A percentile compares a stretch with the other conserved stretches of the same genome.
phyloP scores from a whole-genome alignment of 129 eudicot genomes.

The Tanacetum coccineum region DNA sequence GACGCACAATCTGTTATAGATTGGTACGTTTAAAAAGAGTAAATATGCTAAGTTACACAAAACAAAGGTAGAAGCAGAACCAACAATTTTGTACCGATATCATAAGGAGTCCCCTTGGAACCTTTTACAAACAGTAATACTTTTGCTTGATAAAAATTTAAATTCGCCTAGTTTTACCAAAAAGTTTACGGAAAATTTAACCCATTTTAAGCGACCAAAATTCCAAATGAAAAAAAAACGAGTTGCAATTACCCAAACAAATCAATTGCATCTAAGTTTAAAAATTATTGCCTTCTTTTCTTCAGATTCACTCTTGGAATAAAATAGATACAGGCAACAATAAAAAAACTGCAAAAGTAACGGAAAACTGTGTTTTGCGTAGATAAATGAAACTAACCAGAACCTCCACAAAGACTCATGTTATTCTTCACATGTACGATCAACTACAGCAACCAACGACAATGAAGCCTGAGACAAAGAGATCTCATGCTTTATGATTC shows the following conservation, averaged over 20 bases:
- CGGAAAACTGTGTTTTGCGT: background rate
- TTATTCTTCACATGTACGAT: conserved; percentile 23
- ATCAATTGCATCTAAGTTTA: conserved; percentile 2
- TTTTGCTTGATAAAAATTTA: background rate
- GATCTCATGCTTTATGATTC: conserved; percentile 18
- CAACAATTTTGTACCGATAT: background rate
- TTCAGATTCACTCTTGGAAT: conserved; percentile 9
- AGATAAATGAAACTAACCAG: conserved; percentile 46
- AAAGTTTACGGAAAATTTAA: background rate
- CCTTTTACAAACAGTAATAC: background rate
- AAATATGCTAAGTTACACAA: background rate
- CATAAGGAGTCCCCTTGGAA: background rate
- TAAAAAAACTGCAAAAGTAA: background rate
- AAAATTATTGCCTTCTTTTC: background rate
- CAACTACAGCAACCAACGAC: conserved; percentile 10
- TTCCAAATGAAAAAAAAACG: background rate
- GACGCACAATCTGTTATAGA: background rate
- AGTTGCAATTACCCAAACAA: background rate
- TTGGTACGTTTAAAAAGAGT: background rate
- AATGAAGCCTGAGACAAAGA: conserved; percentile 33
- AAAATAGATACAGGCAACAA: background rate
- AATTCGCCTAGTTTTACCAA: conserved; percentile 1
- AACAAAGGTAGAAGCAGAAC: background rate
- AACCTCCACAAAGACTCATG: conserved; percentile 66
- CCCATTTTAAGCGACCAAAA: background rate